Evolutionary conservation across 305 asterid species (phyloP), one percentile per base, ranked within the genome.

Genomic region (Fraxinus paxiana): DNA sequence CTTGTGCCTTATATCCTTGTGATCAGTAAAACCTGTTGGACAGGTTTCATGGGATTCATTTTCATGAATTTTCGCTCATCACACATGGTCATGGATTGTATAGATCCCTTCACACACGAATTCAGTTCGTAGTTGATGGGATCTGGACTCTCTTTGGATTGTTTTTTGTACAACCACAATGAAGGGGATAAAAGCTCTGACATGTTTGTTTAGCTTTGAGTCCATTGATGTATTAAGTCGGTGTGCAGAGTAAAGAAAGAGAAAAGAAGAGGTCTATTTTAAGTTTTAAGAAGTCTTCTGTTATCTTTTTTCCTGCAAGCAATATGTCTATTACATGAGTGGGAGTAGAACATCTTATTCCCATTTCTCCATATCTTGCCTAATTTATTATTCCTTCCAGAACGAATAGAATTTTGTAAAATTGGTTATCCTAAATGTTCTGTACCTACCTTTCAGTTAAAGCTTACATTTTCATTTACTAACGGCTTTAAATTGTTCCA

Each of bases 31-130:
- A 38, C 72, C 6, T 15, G 63, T 46, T 69, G 63, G 77, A 18
- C 33, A 31, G 61, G 34, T 65, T 78, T 12, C 43, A 3, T 65
- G 81, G 61, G 13, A 28, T 28, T 56, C 56, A 71, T 65, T 18
- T 48, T 4, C 41, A 51, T 17, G 43, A 73, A 54, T 67, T 38
- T 59, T 65, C 72, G 2, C 17, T 65, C 3, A 75, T 75, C 67
- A 75, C 63, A 77, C 56, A 4, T 35, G n/a, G 73, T 28, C 63
- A 33, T 77, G 84, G 61, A 59, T 76, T 26, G 73, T 67, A 79
- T 28, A 63, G 79, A 54, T 13, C 9, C 80, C 33, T 70, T 54
- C 46, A 37, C 74, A 77, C 37, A 28, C 1, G 4, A 17, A 26
- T 81, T 56, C 24, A 77, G 31, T 78, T 48, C 20, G 0, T 48